Evolutionary conservation across 192 early-diverging fungal species (phyloP), one percentile per base, ranked within the genome.

Genomic region (Funneliformis geosporum): DNA sequence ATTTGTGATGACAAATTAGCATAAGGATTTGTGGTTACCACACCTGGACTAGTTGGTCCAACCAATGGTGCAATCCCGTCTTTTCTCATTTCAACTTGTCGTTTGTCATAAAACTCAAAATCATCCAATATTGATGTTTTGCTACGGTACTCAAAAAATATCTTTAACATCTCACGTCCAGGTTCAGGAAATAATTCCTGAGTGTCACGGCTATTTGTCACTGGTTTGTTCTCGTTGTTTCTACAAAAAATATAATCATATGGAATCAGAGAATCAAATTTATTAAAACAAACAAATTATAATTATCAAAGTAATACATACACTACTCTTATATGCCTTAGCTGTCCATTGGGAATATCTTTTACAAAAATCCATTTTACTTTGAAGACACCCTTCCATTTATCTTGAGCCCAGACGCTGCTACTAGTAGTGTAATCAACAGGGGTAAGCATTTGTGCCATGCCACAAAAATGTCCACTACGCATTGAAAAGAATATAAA

Each of bases 131-230:
- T 83, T 16, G 81, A 83, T 12, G 82, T 83, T 21, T 70, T 74
- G 25, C 67, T 78, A 2, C 76, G 64, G 60, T 83, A 83, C 39
- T 86, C 81, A 75, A 60, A 60, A 80, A 88, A 90, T 23, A 90
- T 86, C 39, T 81, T 70, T 6, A 89, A 68, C 87, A 90, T 81
- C 72, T 85, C 79, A 27, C 81, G 84, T 43, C 89, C 89, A 73
- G 89, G 68, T 9, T 83, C 85, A 8, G 75, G 38, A 39, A 72
- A 60, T 5, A 90, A 40, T 50, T 90, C 88, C 59, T 90, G 89
- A 9, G 89, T 90, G 68, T 90, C 89, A 1, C 89, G 84, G n/a
- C 84, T 86, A 79, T 90, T 90, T 64, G 88, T 88, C 14, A 90
- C 86, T 10, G 89, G 87, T 71, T 89, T 89, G 79, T 87, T 86